Evolutionary conservation across 2,329 filamentous ascomycete genomes (phyloP).

Genomic region (Talaromyces islandicus): DNA sequence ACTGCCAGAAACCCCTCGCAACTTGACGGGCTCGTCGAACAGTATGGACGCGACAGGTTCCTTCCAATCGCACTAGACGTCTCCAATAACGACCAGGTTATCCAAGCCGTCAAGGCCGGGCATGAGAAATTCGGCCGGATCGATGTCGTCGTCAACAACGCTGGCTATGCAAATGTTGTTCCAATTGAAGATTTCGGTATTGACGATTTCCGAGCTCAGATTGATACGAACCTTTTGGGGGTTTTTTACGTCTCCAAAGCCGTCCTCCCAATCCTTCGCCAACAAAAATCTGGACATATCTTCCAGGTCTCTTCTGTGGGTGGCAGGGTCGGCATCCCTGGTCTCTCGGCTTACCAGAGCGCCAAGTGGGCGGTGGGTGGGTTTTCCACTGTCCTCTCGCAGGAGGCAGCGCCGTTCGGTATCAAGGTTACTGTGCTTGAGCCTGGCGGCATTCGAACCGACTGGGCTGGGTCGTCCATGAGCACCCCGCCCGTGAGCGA

Average conservation of each 20-base stretch:
- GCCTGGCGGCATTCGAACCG: constrained; percentile 38
- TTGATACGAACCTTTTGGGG: constrained; percentile 34
- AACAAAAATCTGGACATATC: constrained; percentile 25
- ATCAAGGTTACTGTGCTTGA: constrained; percentile 37
- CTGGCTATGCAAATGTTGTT: constrained; percentile 12
- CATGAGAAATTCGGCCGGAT: constrained; percentile 11
- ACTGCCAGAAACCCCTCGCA: background rate
- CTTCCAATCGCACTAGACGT: constrained; percentile 19
- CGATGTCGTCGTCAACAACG: constrained; percentile 23
- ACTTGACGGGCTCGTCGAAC: background rate
- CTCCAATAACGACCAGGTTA: constrained; percentile 24
- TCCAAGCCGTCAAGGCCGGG: constrained; percentile 11
- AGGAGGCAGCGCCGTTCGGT: constrained; percentile 33
- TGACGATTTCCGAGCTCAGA: constrained; percentile 3
- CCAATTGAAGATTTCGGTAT: background rate
- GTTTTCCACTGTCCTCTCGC: constrained; percentile 30
- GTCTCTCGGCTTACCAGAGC: constrained; percentile 32
- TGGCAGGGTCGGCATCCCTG: constrained; percentile 29
- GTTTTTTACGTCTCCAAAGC: constrained; percentile 25
- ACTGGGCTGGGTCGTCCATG: constrained; percentile 32
- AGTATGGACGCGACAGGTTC: background rate
- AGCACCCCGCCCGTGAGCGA: constrained; percentile 22
- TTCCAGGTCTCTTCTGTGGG: constrained; percentile 38
- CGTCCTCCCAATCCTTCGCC: constrained; percentile 25
- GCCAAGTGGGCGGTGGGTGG: constrained; percentile 37